Base-by-base conservation (phyloP, 345 rosid genomes). In the Eucalyptus tenuipes region DNA sequence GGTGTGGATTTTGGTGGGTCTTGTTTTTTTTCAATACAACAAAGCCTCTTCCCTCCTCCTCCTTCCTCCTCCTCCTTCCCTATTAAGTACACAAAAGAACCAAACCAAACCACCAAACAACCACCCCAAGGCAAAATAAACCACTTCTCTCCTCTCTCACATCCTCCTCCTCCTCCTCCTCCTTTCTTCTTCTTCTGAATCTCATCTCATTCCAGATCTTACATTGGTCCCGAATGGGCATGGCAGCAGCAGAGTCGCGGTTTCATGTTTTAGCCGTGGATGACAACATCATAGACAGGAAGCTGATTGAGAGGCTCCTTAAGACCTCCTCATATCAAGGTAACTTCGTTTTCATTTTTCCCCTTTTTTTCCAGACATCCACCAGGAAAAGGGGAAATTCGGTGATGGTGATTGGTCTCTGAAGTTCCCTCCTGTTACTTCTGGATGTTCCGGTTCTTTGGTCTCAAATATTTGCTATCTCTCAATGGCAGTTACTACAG, bases 201-300 rank as follows among this genome's bases (percentile, higher is more conserved):
- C 82, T 75, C 82, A 82, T 88, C 45, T 55, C 20, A 33, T 48
- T 68, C n/a, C n/a, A 87, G 84, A 49, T 49, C 55, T 59, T 66
- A 29, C 90, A 94, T 95, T 95, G 97, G 97, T 94, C 52, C 90
- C 93, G 90, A 75, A 75, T 75, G 82, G 82, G 82, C 29, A 75
- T 75, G 82, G 82, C 82, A 13, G 95, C 95, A 80, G 91, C 94
- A 11, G 98, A 95, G 87, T 89, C 94, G 1, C 93, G 91, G 93
- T 97, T 97, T 88, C 99, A 98, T 91, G 99, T 98, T 48, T 91
- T 98, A 31, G 99, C 99, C 45, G 99, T 98, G 91, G 99, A 98
- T 92, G 99, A 98, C 89, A 95, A 96, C 88, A 80, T 94, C 49
- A 90, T 95, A 6, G 99, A 98, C 87, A 91, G 99, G 89, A 98